Evolutionary conservation across 2,329 filamentous ascomycete genomes (phyloP), one percentile per base, ranked within the genome.

Genomic region (Achaetomium macrosporum): DNA sequence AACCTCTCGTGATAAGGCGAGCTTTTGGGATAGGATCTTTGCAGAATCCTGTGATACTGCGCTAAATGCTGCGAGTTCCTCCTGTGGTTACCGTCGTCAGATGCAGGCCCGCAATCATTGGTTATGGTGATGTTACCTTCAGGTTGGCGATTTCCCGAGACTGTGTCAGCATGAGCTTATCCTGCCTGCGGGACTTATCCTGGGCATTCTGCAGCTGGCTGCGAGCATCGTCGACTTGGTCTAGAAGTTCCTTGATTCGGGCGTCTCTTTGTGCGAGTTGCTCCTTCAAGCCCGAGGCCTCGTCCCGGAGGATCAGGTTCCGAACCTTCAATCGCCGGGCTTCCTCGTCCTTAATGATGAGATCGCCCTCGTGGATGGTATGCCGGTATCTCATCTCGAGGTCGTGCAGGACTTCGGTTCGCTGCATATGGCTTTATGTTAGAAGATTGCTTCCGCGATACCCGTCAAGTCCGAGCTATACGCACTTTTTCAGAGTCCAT

Each of bases 261-360:
- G 81, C 75, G 47, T 86, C 80, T 59, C 80, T 79, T 37, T 81
- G 71, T 4, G 74, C 69, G 16, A 91, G 67, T 57, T 85, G 77
- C 42, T 83, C 78, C 58, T 82, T 79, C 29, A 96, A 69, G 10
- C 80, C 76, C 44, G 84, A 79, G 58, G 85, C 88, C 57, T 95
- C 86, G 59, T 91, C 83, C 57, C 84, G 77, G n/a, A 88, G 73
- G n/a, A 90, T 70, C 50, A 91, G 71, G 50, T 84, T 76, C 57
- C 84, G 81, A 56, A 92, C 76, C 59, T 82, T 82, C 48, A 90
- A 70, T 58, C 84, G 79, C 44, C 91, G 83, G 37, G 81, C 75
- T 55, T 85, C 82, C 67, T 97, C 91, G 59, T 90, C 83, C 63
- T 88, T 87, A 59, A 82, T 73, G 51, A 95, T 76, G 11, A 85